phyloP scores from a whole-genome alignment of 2,329 filamentous ascomycete species.

The Metarhizium album region DNA sequence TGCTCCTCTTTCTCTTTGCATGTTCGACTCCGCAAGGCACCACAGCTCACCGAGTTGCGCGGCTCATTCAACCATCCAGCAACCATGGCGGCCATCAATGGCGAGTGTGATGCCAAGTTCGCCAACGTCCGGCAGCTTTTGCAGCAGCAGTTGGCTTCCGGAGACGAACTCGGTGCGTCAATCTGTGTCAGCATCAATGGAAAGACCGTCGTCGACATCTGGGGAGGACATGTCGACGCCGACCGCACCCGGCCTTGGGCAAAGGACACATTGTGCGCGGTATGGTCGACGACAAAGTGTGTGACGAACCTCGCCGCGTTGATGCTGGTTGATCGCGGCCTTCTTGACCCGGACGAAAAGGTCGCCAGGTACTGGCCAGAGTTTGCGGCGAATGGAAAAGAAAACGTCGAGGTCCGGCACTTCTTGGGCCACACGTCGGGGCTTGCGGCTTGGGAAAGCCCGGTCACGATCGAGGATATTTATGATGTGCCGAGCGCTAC shows the following conservation, averaged over 20 bases:
- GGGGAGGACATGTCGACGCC: constrained; percentile 28
- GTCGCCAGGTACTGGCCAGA: constrained; percentile 36
- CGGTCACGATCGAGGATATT: too few species aligned
- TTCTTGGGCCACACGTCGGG: constrained; percentile 27
- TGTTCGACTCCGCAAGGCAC: too few species aligned
- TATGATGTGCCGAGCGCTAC: too few species aligned
- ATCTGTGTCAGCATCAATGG: constrained; percentile 15
- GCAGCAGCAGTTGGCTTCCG: too few species aligned
- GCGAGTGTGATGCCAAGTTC: too few species aligned
- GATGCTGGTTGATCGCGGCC: constrained; percentile 19
- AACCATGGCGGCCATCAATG: too few species aligned
- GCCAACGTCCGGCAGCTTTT: too few species aligned
- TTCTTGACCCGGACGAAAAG: constrained; percentile 18
- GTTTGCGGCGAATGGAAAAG: constrained; percentile 30
- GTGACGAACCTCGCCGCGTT: constrained; percentile 25
- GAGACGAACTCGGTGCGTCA: too few species aligned
- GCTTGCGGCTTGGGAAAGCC: constrained; percentile 20
- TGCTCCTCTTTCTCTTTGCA: too few species aligned
- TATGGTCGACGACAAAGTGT: constrained; percentile 31
- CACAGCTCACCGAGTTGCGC: too few species aligned
- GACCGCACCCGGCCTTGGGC: constrained; percentile 23
- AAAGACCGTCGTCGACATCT: constrained; percentile 31
- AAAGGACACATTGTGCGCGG: constrained; percentile 26
- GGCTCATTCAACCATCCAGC: too few species aligned
- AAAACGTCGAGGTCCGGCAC: constrained; percentile 19